Conservation (phyloP, 2,329 filamentous ascomycete genomes). For the Diaporthe ilicicola region DNA sequence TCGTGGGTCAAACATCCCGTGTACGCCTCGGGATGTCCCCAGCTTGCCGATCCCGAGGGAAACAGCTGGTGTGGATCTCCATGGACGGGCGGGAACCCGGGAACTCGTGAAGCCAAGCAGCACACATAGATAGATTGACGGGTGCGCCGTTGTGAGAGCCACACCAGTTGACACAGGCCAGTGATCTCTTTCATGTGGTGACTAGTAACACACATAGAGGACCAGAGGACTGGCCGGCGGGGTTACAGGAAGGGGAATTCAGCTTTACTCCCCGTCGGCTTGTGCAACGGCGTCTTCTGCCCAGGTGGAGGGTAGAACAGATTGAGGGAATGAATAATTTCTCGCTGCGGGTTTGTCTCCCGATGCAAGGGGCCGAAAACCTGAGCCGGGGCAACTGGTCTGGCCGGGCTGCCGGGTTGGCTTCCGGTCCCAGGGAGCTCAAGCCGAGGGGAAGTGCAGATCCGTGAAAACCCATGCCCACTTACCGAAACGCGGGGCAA, state of each 20-base stretch:
- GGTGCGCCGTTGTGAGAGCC: too few species aligned
- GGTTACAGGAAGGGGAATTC: conserved; percentile 11
- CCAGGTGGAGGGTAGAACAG: background rate
- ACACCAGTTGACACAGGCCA: background rate
- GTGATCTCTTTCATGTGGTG: background rate
- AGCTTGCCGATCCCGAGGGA: background rate
- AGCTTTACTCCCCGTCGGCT: conserved; percentile 4
- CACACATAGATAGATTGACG: background rate
- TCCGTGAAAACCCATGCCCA: background rate
- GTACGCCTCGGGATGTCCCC: background rate
- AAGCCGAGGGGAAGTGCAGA: too few species aligned
- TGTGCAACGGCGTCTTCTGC: background rate
- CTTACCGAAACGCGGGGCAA: conserved; percentile 22
- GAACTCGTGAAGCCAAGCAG: too few species aligned
- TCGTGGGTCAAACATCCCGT: background rate
- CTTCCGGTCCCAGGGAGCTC: background rate
- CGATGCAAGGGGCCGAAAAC: background rate
- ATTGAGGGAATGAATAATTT: background rate
- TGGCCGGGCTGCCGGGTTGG: conserved; percentile 9
- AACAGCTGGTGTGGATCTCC: background rate
- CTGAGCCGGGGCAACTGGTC: background rate
- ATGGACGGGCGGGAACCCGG: background rate
- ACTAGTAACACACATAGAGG: background rate
- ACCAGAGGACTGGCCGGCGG: background rate
- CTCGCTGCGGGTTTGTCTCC: background rate